A percentile compares a stretch with the other conserved stretches of the same genome.
Conservation (phyloP, 2,329 filamentous ascomycete genomes). For the Arachnomyces sp. region DNA sequence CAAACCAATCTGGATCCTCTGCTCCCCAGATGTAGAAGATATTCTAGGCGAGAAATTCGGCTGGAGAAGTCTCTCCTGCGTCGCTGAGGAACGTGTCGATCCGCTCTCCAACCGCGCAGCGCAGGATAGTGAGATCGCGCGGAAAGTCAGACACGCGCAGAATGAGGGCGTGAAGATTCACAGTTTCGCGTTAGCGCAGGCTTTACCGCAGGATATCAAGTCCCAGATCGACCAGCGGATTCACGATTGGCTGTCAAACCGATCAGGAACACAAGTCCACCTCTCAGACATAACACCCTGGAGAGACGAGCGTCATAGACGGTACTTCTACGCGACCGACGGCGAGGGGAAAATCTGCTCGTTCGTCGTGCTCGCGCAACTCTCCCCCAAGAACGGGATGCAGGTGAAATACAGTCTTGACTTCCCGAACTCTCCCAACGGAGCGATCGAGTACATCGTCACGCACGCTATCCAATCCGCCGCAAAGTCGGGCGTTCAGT, state of each 20-base stretch:
- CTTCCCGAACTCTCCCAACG: conserved; percentile 78
- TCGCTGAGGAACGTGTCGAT: conserved; percentile 80
- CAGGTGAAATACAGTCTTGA: conserved; percentile 96
- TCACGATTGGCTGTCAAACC: conserved; percentile 66
- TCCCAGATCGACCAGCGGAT: conserved; percentile 64
- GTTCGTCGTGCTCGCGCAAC: conserved; percentile 73
- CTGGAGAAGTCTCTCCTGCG: conserved; percentile 83
- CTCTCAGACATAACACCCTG: conserved; percentile 84
- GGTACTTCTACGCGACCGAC: conserved; percentile 75
- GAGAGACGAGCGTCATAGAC: conserved; percentile 72
- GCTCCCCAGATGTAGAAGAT: conserved; percentile 68
- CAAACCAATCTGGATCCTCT: conserved; percentile 82
- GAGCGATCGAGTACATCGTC: conserved; percentile 77
- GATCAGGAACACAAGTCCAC: conserved; percentile 81
- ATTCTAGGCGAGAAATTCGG: conserved; percentile 70
- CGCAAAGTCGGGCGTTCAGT: conserved; percentile 50
- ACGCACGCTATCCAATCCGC: conserved; percentile 59
- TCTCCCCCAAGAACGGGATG: conserved; percentile 74
- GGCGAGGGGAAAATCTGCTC: conserved; percentile 63
- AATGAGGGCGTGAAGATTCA: conserved; percentile 75
- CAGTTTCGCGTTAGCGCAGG: conserved; percentile 58
- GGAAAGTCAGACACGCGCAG: conserved; percentile 73
- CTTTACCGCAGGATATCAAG: conserved; percentile 58
- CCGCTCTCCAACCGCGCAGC: conserved; percentile 58
- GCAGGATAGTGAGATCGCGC: conserved; percentile 57